Base-by-base conservation (phyloP, 169 alveolate genomes). In the Theileria sp. region DNA sequence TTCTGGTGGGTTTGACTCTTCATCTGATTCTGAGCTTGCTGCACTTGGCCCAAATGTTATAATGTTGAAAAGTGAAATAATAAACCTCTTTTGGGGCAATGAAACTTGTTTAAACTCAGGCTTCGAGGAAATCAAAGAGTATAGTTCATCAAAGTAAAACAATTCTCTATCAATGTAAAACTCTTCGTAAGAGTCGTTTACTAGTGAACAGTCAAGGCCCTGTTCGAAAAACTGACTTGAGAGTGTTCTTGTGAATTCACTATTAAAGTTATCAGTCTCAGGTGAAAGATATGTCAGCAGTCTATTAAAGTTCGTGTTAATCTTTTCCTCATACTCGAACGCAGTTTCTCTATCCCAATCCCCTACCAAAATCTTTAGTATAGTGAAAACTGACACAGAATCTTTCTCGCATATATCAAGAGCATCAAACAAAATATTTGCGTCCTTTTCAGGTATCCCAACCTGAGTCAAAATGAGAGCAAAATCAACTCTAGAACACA, bases 341-440 rank as follows among this genome's bases (percentile, higher is more conserved):
- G 88, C 88, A 36, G 28, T 79, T 8, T 58, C 88, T 9, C n/a
- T 8, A 4, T 78, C 69, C 88, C 88, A 82, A 58, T 82, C 86
- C 25, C 88, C 88, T 0, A 78, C 71, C 70, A 82, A 61, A 74
- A 82, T 25, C 70, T 82, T 82, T 50, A 82, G 73, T 69, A 82
- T 75, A n/a, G 88, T 82, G 38, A 82, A 17, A 10, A 82, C 76
- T n/a, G 88, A 75, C 13, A 82, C 86, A 23, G 62, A 74, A 44
- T 80, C 80, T 13, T 64, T 76, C 23, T 67, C 71, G 77, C 88
- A 82, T 0, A 82, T 67, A 70, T 82, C 88, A 72, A 82, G 23
- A 49, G 65, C 68, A 34, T 82, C 71, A 69, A 75, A 82, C 25
- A 82, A 25, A 1, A 15, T 15, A 13, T 21, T 19, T 12, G 80